These are phyloP conservation scores for Microbotryum silenes-acaulis DNA, from an alignment of 1,284 basidiomycete genomes.

Conservation along the genomic window DNA sequence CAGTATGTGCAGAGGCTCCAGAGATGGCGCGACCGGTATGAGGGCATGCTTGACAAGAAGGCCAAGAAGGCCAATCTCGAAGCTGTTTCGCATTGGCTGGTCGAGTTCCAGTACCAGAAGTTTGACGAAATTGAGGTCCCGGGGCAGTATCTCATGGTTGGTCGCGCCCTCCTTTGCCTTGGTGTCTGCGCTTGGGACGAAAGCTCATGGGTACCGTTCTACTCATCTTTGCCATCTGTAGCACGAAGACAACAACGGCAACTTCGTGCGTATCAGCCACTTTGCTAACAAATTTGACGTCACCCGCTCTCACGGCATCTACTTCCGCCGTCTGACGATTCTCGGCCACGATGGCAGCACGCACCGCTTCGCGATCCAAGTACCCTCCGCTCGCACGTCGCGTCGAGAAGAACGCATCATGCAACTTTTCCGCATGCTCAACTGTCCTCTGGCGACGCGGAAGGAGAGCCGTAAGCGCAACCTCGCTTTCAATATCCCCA, in stretches of 20 bases:
- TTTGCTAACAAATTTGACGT: slow-evolving; percentile 89
- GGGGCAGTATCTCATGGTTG: slow-evolving; percentile 91
- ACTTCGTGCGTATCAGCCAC: slow-evolving; percentile 84
- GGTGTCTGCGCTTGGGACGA: slow-evolving; percentile 1
- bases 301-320: slow-evolving; percentile 70
- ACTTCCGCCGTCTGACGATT: slow-evolving; percentile 83
- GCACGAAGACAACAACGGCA: slow-evolving; percentile 90
- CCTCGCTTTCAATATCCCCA: slow-evolving; percentile 82
- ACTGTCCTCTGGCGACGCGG: slow-evolving; percentile 71
- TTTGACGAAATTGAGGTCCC: slow-evolving; percentile 98
- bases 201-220: not conserved
- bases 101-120: slow-evolving; percentile 96
- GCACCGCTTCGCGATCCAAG: slow-evolving; percentile 84
- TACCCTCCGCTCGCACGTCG: slow-evolving; percentile 77
- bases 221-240: slow-evolving; percentile 38
- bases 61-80: slow-evolving; percentile 83
- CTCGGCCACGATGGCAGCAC: slow-evolving; percentile 85
- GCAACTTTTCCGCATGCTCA: slow-evolving; percentile 87
- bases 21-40: slow-evolving; percentile 88
- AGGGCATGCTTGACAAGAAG: slow-evolving; percentile 70
- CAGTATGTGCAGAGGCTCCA: slow-evolving; percentile 88
- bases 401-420: slow-evolving; percentile 89
- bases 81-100: slow-evolving; percentile 82
- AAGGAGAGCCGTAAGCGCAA: slow-evolving; percentile 92
- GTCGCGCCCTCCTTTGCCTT: slow-evolving; percentile 24